These are phyloP conservation scores for Wickerhamiella cacticola DNA, from an alignment of 805 yeast genomes.

Conservation along the genomic window DNA sequence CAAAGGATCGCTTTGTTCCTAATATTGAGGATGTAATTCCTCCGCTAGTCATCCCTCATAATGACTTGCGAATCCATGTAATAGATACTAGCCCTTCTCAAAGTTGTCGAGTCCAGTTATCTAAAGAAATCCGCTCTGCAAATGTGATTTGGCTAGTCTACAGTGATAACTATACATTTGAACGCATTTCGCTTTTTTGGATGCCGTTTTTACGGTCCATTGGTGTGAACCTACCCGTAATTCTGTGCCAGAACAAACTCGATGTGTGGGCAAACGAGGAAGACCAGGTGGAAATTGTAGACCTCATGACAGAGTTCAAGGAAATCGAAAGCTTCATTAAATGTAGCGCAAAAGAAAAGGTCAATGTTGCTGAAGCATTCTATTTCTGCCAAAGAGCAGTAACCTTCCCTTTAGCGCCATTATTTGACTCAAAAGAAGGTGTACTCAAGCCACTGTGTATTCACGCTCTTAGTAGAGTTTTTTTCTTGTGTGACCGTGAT, in stretches of 20 bases:
- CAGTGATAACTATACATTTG: conserved; percentile 89
- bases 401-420: conserved; percentile 83
- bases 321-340: conserved; percentile 88
- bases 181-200: conserved; percentile 86
- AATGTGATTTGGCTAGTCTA: conserved; percentile 93
- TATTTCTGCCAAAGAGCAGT: conserved; percentile 89
- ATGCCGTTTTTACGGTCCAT: conserved; percentile 81
- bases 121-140: conserved; percentile 65
- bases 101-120: conserved; percentile 47
- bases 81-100: conserved; percentile 60
- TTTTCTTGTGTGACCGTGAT: conserved; percentile 73
- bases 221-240: conserved; percentile 91
- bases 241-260: conserved; percentile 73
- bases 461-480: conserved; percentile 66
- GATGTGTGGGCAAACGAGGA: conserved; percentile 30
- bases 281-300: conserved; percentile 68
- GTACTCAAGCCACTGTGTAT: conserved; percentile 64
- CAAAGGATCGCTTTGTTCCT: conserved; percentile 70
- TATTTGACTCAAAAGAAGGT: conserved; percentile 85
- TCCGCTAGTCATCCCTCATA: conserved; percentile 67
- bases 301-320: conserved; percentile 77
- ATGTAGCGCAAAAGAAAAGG: conserved; percentile 71
- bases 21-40: conserved; percentile 70
- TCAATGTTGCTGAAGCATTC: conserved; percentile 82
- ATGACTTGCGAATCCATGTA: conserved; percentile 55